These are phyloP conservation scores for Ophiostoma angusticollis DNA, from an alignment of 2,329 filamentous ascomycete species.

Conservation along the genomic window DNA sequence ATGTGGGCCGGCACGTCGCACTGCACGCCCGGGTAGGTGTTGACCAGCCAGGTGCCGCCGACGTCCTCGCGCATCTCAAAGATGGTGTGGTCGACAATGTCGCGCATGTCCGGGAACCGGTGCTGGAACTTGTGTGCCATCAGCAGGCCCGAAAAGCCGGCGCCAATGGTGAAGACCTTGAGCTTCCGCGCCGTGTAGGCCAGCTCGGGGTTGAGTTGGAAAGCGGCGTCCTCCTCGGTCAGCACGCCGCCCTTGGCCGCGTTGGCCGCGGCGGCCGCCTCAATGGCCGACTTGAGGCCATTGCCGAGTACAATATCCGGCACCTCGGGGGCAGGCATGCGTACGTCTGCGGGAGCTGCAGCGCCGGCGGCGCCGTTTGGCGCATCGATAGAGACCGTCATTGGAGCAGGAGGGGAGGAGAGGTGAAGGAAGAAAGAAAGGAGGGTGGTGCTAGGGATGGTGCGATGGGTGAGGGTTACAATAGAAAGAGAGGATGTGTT, in stretches of 20 bases:
- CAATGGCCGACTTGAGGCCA: neutral
- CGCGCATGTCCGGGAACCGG: constrained; percentile 18
- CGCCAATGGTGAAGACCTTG: constrained; percentile 23
- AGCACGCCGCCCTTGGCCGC: neutral
- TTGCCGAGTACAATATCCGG: neutral
- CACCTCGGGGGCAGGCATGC: constrained; percentile 2
- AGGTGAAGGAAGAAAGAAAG: neutral
- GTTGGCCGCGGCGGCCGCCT: neutral
- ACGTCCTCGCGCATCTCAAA: constrained; percentile 21
- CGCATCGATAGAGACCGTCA: neutral
- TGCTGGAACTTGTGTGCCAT: constrained; percentile 25
- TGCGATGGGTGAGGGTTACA: too few relatives aligned
- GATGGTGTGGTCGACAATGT: constrained; percentile 18
- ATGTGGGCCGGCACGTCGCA: constrained; percentile 17
- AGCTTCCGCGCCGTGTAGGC: constrained; percentile 10
- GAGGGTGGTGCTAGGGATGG: too few relatives aligned
- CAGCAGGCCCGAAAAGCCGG: constrained; percentile 22
- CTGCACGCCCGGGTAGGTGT: constrained; percentile 17
- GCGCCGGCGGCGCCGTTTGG: neutral
- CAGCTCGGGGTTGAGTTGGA: neutral
- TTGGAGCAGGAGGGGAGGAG: too few relatives aligned
- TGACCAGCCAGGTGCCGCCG: constrained; percentile 22
- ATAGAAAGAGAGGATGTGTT: too few relatives aligned
- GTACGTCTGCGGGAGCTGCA: neutral
- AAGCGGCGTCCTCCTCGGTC: neutral